These are phyloP conservation scores for Rhodamnia argentea DNA, from an alignment of 345 rosid genomes.

Conservation along the genomic window DNA sequence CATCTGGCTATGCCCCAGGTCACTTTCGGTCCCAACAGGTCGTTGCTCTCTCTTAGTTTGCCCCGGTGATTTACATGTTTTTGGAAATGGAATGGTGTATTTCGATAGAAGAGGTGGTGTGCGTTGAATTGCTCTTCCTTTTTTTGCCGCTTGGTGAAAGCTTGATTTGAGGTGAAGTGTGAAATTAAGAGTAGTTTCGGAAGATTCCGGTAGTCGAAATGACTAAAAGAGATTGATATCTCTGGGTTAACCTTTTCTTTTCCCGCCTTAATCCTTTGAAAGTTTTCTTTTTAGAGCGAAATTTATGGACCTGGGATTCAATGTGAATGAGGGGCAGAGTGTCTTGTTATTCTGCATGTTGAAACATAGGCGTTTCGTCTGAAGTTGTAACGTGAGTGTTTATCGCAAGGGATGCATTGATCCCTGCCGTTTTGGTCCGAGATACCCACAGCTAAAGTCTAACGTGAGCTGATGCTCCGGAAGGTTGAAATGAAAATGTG, in stretches of 20 bases:
- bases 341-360: neutral
- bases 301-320: neutral
- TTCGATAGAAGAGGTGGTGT: neutral
- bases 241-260: neutral
- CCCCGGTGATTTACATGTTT: neutral
- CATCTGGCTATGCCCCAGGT: slow-evolving; percentile 79
- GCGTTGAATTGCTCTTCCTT: neutral
- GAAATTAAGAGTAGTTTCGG: neutral
- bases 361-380: neutral
- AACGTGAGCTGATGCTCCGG: neutral
- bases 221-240: neutral
- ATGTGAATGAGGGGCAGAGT: neutral
- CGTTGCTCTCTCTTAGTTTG: neutral
- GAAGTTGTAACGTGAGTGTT: neutral
- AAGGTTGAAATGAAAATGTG: neutral
- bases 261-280: neutral
- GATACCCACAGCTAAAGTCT: neutral
- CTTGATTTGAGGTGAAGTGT: neutral
- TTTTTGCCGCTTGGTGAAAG: neutral
- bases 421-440: neutral
- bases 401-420: neutral
- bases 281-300: neutral
- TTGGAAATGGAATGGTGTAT: neutral
- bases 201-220: neutral
- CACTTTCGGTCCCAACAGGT: slow-evolving; percentile 92